phyloP scores from a whole-genome alignment of 2,329 filamentous ascomycete species.

The Monilinia laxa region DNA sequence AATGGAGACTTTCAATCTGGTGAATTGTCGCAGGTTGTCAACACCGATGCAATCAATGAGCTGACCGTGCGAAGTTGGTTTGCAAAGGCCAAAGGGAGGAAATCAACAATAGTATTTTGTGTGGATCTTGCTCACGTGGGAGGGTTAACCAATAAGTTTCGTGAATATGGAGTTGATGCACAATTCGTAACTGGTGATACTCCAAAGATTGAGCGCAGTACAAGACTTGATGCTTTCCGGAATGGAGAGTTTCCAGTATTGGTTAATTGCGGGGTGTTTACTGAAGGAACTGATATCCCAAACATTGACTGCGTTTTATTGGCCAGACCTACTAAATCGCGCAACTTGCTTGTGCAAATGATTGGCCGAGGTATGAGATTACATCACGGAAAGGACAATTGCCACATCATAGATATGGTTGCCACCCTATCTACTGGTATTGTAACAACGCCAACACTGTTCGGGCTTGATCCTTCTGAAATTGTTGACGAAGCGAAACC shows the following conservation, averaged over 20 bases:
- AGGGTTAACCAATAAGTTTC: conserved; percentile 73
- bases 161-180: conserved; percentile 75
- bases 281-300: conserved; percentile 95
- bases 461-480: conserved; percentile 83
- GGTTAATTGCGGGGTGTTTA: conserved; percentile 94
- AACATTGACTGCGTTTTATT: conserved; percentile 94
- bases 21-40: conserved; percentile 79
- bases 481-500: conserved; percentile 67
- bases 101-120: conserved; percentile 91
- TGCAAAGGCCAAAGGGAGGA: conserved; percentile 67
- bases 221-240: conserved; percentile 74
- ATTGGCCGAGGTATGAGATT: conserved; percentile 91
- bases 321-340: conserved; percentile 82
- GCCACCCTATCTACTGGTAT: conserved; percentile 81
- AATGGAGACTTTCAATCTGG: conserved; percentile 77
- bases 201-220: conserved; percentile 62
- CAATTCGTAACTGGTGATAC: conserved; percentile 85
- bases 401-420: conserved; percentile 96
- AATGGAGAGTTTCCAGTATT: conserved; percentile 78
- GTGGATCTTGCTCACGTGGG: conserved; percentile 83
- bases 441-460: conserved; percentile 85
- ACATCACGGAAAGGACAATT: conserved; percentile 76
- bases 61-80: conserved; percentile 86
- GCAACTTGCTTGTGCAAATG: conserved; percentile 96
- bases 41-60: conserved; percentile 77